Base-by-base conservation (phyloP, 176 grass and related monocot genomes). In the Zea luxurians region DNA sequence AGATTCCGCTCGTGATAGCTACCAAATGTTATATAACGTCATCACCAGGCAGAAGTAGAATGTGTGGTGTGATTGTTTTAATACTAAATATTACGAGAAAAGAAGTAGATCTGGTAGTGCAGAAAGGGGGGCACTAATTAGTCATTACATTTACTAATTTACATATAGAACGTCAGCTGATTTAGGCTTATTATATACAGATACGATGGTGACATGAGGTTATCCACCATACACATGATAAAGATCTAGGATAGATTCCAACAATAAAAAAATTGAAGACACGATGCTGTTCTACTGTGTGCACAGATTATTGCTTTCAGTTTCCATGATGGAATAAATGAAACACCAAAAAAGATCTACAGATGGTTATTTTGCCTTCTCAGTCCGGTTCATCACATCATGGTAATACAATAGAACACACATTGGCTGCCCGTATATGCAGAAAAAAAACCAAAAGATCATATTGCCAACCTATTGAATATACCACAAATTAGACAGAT, bases 361-460 rank as follows among this genome's bases (percentile, higher is more conserved):
- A 16, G 0, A 50, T 8, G 5, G 64, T 80, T 71, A 88, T 60
- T 43, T 79, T n/a, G 77, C 58, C 77, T 76, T 80, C 15, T 70
- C 71, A 6, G 84, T 80, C 80, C 95, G 79, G 83, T 98, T 98
- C 91, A 98, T 98, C 58, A 98, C 95, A 77, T 98, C 95, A 81
- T 98, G 91, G 74, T 92, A 98, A 68, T 98, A 98, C 70, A 98
- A 81, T 20, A 98, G 91, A 86, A 98, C 50, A 10, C 91, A 88
- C 95, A 98, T 98, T 15, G 95, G 95, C 58, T 98, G 95, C 53
- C 95, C 91, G 13, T 92, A 83, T 72, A 98, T 98, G 81, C 95
- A 86, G 86, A 98, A 98, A 80, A 98, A 94, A 88, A 98, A 92
- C 91, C 95, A 98, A 76, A 98, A 94, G 52, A 94, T 92, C 95